Evolutionary conservation across 169 alveolate species (phyloP).

Genomic region (Plasmodium vinckei): DNA sequence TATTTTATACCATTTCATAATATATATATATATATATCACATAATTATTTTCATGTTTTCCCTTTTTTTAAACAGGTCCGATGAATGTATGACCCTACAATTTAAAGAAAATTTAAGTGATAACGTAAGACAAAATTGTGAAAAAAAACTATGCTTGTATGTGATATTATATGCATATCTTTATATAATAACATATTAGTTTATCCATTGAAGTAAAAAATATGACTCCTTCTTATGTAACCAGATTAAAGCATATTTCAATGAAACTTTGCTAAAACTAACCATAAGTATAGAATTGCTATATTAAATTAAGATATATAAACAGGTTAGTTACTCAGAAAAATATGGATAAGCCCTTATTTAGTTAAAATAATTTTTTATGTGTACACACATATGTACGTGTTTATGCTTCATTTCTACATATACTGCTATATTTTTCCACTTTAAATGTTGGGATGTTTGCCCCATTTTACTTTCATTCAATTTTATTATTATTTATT

Average conservation of each 20-base stretch:
- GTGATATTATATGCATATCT: not conserved
- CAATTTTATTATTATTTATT: not conserved
- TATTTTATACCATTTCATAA: too few relatives aligned
- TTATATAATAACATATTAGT: too few relatives aligned
- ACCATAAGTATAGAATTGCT: conserved; percentile 64
- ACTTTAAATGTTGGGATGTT: not conserved
- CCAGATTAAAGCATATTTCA: conserved; percentile 69
- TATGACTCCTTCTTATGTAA: not conserved
- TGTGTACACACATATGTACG: not conserved
- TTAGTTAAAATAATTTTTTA: not conserved
- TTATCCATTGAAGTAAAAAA: too few relatives aligned
- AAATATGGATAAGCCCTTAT: conserved; percentile 10
- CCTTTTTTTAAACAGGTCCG: conserved; percentile 22
- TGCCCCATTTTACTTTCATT: not conserved
- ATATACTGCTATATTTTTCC: not conserved
- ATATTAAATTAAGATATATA: conserved; percentile 13
- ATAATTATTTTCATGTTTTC: not conserved
- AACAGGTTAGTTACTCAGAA: not conserved
- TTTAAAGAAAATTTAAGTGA: conserved; percentile 70
- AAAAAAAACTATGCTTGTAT: not conserved
- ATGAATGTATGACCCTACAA: conserved; percentile 58
- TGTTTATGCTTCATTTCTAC: not conserved
- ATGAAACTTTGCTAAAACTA: conserved; percentile 39
- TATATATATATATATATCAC: not conserved
- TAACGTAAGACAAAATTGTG: conserved; percentile 26